phyloP scores from a whole-genome alignment of 1,284 basidiomycete genomes.

The Ustilago hordei region DNA sequence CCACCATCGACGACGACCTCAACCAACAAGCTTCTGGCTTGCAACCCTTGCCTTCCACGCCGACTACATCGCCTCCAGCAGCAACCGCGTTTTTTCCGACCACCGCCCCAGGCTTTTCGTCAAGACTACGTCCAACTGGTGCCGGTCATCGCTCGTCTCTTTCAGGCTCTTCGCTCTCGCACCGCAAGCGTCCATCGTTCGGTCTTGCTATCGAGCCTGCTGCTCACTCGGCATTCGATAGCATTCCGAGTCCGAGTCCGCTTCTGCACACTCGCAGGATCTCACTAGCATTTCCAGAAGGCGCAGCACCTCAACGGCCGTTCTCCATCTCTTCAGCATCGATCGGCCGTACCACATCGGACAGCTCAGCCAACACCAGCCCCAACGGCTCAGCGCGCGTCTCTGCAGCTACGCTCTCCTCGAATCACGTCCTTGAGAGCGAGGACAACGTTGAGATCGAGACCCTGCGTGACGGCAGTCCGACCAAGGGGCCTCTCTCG shows the following conservation, averaged over 20 bases:
- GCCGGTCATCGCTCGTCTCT: conserved; percentile 24
- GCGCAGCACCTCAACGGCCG: conserved; percentile 11
- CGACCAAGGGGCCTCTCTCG: conserved; percentile 11
- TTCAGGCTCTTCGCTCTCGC: conserved; percentile 33
- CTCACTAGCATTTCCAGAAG: conserved; percentile 24
- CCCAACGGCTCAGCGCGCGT: conserved; percentile 19
- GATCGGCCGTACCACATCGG: conserved; percentile 10
- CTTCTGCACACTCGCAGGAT: conserved; percentile 28
- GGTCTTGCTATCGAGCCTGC: conserved; percentile 47
- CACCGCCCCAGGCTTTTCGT: conserved; percentile 5
- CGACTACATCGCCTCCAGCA: background rate
- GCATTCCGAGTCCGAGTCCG: conserved; percentile 53
- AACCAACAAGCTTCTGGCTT: background rate
- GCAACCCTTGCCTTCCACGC: background rate
- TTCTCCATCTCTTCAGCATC: conserved; percentile 33
- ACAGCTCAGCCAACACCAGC: conserved; percentile 29
- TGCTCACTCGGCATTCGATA: conserved; percentile 49
- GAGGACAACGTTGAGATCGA: conserved; percentile 37
- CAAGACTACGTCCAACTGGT: conserved; percentile 12
- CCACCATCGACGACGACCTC: conserved; percentile 12
- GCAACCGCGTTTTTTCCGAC: background rate
- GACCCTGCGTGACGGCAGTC: conserved; percentile 27
- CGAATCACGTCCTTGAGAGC: conserved; percentile 17
- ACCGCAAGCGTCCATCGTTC: conserved; percentile 48
- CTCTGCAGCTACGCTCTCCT: conserved; percentile 36